Evolutionary conservation across 306 rosid genomes (phyloP), one percentile per base, ranked within the genome.

Genomic region (Prosopis cineraria): DNA sequence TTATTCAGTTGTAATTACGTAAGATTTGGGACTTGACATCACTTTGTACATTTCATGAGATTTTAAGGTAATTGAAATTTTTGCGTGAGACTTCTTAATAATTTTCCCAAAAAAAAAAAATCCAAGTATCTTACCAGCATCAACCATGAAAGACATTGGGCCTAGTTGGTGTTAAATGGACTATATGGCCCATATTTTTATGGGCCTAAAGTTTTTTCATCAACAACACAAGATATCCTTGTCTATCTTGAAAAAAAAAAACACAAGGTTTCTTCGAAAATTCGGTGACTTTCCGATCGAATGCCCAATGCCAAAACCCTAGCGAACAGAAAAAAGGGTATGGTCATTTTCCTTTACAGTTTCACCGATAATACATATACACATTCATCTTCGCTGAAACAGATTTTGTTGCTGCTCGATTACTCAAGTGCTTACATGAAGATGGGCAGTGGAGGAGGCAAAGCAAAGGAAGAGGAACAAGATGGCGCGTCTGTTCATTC

Each of bases 401-500:
- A 25, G 12, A n/a, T n/a, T 22, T 55, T 14, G 0, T 39, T 12
- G 43, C 5, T 12, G n/a, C n/a, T n/a, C n/a, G 50, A 40, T 24
- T 1, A 3, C 25, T 63, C 43, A 34, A 47, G 0, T 8, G 44
- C 10, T 30, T 16, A 79, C 31, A 37, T 39, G 63, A 25, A 53
- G 52, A 88, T 88, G 95, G 90, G 88, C 70, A 85, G 90, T 70
- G 98, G 87, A 34, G 91, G 90, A 63, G 94, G 72, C 19, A 89
- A 91, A 83, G 85, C 88, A 59, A 85, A 88, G 68, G 98, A 96
- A 41, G 99, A 96, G 82, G 97, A 96, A 30, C 98, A 91, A 81
- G 99, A 96, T 79, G 99, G 91, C 74, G 85, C 89, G 87, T 96
- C 98, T 41, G 97, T 91, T 39, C 99, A 96, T 56, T 96, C 98